Evolutionary conservation across 345 rosid species (phyloP).

Genomic region (Abelmoschus esculentus): DNA sequence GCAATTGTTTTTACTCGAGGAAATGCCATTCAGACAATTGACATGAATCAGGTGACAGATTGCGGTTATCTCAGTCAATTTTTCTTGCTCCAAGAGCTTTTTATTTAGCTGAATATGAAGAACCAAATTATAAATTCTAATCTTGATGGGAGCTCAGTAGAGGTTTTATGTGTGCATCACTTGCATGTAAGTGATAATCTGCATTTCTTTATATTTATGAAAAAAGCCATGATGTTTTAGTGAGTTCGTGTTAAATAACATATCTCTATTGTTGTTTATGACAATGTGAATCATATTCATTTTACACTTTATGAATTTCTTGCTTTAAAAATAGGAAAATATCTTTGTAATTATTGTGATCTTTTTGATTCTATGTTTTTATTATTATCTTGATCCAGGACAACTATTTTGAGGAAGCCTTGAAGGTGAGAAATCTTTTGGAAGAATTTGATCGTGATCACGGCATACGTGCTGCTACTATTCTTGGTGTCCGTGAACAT

Average conservation of each 20-base stretch:
- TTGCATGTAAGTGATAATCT: too few species aligned
- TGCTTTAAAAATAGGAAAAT: not conserved
- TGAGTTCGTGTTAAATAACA: not conserved
- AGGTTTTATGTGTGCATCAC: too few species aligned
- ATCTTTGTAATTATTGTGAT: not conserved
- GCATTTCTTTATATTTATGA: too few species aligned
- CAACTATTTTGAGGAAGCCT: conserved; percentile 97
- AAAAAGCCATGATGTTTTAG: not conserved
- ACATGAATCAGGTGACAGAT: conserved; percentile 84
- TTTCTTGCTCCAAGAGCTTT: not conserved
- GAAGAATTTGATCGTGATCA: conserved; percentile 82
- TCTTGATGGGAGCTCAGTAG: too few species aligned
- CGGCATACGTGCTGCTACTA: conserved; percentile 86
- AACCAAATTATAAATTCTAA: too few species aligned
- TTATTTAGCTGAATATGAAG: not conserved
- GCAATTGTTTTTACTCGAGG: conserved; percentile 95
- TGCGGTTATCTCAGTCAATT: not conserved
- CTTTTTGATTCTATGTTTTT: not conserved
- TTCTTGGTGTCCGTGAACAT: conserved; percentile 97
- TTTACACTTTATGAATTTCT: not conserved
- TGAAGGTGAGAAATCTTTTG: conserved; percentile 95
- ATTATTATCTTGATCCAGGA: conserved; percentile 38
- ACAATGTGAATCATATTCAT: not conserved
- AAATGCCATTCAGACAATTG: conserved; percentile 93
- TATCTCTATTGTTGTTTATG: not conserved